Evolutionary conservation across 345 rosid species (phyloP), one percentile per base, ranked within the genome.

Genomic region (Kernera saxatilis): DNA sequence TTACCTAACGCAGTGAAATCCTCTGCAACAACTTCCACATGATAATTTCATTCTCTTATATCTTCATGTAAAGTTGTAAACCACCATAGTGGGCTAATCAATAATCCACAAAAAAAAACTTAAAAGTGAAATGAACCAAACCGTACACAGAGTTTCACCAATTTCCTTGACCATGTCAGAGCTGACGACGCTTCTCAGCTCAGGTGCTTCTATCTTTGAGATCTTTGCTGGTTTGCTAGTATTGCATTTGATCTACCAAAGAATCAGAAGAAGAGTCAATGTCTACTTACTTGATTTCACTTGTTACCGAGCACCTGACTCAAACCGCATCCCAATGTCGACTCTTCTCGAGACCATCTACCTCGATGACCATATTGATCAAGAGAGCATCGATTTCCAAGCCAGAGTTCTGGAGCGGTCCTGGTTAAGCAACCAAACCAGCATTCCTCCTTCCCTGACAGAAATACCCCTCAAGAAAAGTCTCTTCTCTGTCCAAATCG

Each of bases 391-490:
- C 22, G 82, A 79, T 44, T 86, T 87, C 69, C 90, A 81, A 67
- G 29, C 72, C 64, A 67, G 81, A 76, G 75, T 88, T 68, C 77
- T 60, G 3, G 84, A 84, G 46, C 69, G 84, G 65, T 84, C 93
- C 3, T 87, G 88, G 45, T 76, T 81, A 29, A 80, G 93, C 2
- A 83, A 86, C 32, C 88, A 84, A 67, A 84, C 88, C 46, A 71
- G 74, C 19, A 66, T 84, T 23, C 90, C 93, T 37, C 84, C 77
- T 12, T 74, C 84, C 4, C 22, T 83, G 49, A 58, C 63, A 17
- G 79, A 76, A 40, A 50, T 83, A 14, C 93, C 93, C 5, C 77
- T 83, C 8, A 82, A 69, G 40, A 82, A 79, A 15, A 48, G 82
- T 9, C 75, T 80, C 58, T n/a, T 79, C 0, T 55, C 69, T 1